Conservation (phyloP, 768 basidiomycete species). For the Pisolithus albus region DNA sequence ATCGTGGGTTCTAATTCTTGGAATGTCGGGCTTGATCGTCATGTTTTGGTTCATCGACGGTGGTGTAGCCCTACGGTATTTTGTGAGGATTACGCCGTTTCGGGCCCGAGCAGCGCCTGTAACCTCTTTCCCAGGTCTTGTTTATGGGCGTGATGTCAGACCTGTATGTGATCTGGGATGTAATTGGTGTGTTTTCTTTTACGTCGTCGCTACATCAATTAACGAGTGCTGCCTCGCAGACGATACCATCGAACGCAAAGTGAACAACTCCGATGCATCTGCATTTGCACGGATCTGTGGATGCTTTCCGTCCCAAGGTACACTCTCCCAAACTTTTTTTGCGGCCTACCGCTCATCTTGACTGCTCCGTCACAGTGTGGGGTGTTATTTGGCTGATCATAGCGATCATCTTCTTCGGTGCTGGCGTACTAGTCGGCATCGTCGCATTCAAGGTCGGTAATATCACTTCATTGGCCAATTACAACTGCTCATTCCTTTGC, state of each 20-base stretch:
- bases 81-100: conserved; percentile 39
- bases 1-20: conserved; percentile 71
- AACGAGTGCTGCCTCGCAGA: conserved; percentile 35
- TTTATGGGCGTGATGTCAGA: conserved; percentile 87
- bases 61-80: conserved; percentile 67
- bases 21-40: conserved; percentile 74
- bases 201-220: neutral
- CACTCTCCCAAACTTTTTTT: neutral
- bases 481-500: neutral
- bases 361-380: conserved; percentile 51
- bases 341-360: neutral
- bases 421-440: conserved; percentile 71
- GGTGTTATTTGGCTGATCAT: conserved; percentile 82
- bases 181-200: conserved; percentile 50
- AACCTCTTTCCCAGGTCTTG: conserved; percentile 43
- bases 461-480: neutral
- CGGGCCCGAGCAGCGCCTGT: neutral
- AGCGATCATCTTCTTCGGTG: conserved; percentile 67
- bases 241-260: conserved; percentile 77
- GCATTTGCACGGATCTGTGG: conserved; percentile 81
- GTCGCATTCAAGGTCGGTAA: conserved; percentile 71
- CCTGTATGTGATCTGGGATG: conserved; percentile 84
- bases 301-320: conserved; percentile 78
- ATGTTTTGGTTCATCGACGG: conserved; percentile 80
- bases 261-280: conserved; percentile 83